These are phyloP conservation scores for Fusarium guadeloupense DNA, from an alignment of 2,329 filamentous ascomycete genomes.

Conservation along the genomic window DNA sequence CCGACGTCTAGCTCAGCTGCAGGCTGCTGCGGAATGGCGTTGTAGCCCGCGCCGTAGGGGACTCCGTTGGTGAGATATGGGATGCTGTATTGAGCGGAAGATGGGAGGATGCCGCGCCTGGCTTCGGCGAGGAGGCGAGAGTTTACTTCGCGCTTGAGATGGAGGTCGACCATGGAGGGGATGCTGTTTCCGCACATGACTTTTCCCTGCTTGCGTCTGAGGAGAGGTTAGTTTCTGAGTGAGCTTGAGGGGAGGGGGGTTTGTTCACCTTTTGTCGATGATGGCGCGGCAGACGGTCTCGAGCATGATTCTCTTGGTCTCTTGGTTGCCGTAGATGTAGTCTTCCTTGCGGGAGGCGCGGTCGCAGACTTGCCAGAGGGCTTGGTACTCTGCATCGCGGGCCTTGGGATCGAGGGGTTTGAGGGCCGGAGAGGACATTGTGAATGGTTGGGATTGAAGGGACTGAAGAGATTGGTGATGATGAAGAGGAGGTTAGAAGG, in stretches of 20 bases:
- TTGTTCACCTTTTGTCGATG: constrained; percentile 24
- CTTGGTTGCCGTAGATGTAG: constrained; percentile 9
- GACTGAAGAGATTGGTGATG: not conserved
- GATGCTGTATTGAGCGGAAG: not conserved
- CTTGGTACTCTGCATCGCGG: constrained; percentile 40
- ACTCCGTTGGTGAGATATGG: not conserved
- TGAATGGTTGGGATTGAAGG: not conserved
- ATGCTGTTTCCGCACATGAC: constrained; percentile 22
- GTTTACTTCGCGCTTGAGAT: constrained; percentile 28
- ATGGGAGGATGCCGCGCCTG: not conserved
- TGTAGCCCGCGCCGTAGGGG: not conserved
- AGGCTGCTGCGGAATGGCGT: not conserved
- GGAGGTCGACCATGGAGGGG: constrained; percentile 28
- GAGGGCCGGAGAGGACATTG: constrained; percentile 20
- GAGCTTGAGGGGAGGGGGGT: not conserved
- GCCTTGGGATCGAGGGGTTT: constrained; percentile 3
- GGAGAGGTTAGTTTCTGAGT: not conserved
- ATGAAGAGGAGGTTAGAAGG: not conserved
- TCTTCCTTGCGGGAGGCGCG: constrained; percentile 21
- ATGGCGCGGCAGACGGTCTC: not conserved
- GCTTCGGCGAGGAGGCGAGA: not conserved
- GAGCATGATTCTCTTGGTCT: constrained; percentile 18
- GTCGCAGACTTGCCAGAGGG: constrained; percentile 39
- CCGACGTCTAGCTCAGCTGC: not conserved
- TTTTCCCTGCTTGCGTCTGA: constrained; percentile 20